These are phyloP conservation scores for Ophiosphaerella korrae DNA, from an alignment of 2,329 filamentous ascomycete genomes.

Conservation along the genomic window DNA sequence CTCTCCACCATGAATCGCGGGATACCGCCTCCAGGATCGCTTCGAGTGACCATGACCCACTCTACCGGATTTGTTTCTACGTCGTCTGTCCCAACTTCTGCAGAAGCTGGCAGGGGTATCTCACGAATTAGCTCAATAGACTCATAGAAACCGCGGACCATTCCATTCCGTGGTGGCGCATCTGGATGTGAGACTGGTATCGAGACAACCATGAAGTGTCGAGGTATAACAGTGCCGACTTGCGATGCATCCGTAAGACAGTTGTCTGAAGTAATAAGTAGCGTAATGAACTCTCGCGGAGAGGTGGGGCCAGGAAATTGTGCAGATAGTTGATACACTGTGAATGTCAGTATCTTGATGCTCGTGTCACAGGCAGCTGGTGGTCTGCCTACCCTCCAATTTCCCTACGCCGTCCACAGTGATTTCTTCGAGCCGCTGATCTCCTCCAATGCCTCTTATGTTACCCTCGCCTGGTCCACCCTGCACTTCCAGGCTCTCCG, in stretches of 20 bases:
- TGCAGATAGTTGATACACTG: conserved; percentile 83
- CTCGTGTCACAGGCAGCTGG: background rate
- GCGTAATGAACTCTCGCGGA: conserved; percentile 83
- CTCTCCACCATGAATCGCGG: conserved; percentile 91
- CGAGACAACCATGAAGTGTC: conserved; percentile 86
- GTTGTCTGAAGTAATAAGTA: conserved; percentile 70
- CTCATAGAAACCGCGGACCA: conserved; percentile 85
- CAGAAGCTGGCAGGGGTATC: conserved; percentile 59
- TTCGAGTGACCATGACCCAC: conserved; percentile 92
- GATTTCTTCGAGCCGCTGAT: conserved; percentile 71
- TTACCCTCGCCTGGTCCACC: conserved; percentile 73
- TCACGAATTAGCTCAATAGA: conserved; percentile 91
- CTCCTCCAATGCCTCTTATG: conserved; percentile 84
- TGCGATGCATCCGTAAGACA: conserved; percentile 56
- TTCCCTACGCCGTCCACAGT: conserved; percentile 64
- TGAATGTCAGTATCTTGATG: conserved; percentile 5
- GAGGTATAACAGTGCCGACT: conserved; percentile 52
- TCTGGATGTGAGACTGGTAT: conserved; percentile 81
- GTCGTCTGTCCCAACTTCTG: conserved; percentile 42
- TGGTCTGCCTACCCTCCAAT: conserved; percentile 60
- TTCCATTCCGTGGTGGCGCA: conserved; percentile 71
- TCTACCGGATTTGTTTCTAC: conserved; percentile 71
- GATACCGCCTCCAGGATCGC: conserved; percentile 86
- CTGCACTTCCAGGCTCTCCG: conserved; percentile 73
- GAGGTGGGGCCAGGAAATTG: conserved; percentile 89